Percentiles rank a stretch among this genome's conserved stretches.
Conservation (phyloP, 139 green algal species). For the Raphidocelis subcapitata region DNA sequence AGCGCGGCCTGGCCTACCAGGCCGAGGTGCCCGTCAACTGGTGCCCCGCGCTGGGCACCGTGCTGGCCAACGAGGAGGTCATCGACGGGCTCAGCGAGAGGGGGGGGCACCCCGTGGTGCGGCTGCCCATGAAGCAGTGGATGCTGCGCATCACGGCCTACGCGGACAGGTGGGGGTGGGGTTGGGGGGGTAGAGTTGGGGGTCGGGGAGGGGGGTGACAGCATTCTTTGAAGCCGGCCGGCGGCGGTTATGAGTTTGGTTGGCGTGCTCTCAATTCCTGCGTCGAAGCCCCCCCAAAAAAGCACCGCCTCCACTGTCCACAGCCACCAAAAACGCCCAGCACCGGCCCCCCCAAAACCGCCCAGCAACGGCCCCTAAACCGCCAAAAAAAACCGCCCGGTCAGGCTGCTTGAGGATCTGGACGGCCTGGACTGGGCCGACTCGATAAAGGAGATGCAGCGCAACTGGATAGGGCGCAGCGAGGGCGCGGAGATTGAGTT, state of each 20-base stretch:
- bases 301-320: too few species aligned
- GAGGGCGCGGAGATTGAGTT: slow-evolving; percentile 76
- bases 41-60: slow-evolving; percentile 93
- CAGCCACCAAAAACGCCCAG: too few species aligned
- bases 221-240: too few species aligned
- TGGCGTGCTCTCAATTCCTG: too few species aligned
- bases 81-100: slow-evolving; percentile 89
- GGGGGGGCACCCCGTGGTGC: slow-evolving; percentile 89
- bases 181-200: too few species aligned
- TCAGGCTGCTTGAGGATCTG: slow-evolving; percentile 89
- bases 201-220: too few species aligned
- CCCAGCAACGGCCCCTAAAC: too few species aligned
- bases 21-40: slow-evolving; percentile 99
- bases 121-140: slow-evolving; percentile 98
- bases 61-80: slow-evolving; percentile 98
- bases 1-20: slow-evolving; percentile 94
- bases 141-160: slow-evolving; percentile 98
- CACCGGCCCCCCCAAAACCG: too few species aligned
- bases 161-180: too few species aligned
- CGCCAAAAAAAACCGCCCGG: too few species aligned
- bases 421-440: slow-evolving; percentile 94
- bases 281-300: too few species aligned
- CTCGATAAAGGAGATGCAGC: slow-evolving; percentile 98
- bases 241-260: too few species aligned
- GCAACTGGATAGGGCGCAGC: slow-evolving; percentile 97